These are phyloP conservation scores for Neurospora sp. DNA, from an alignment of 495 filamentous ascomycete species.

Conservation along the genomic window DNA sequence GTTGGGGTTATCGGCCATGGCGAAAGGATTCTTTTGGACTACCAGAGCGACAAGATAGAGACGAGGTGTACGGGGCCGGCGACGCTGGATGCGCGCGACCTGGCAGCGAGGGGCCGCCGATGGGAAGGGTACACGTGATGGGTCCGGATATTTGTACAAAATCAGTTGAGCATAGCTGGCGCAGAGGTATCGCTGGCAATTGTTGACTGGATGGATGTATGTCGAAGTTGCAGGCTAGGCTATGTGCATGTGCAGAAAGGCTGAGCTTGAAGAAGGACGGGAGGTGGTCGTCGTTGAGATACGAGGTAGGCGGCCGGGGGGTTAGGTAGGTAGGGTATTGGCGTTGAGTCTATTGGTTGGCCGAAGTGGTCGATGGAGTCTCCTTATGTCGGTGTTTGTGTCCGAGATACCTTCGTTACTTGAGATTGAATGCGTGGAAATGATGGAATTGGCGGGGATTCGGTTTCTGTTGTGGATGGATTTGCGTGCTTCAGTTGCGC, in stretches of 20 bases:
- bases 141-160: neutral
- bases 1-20: slow-evolving; percentile 10
- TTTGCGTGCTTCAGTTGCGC: neutral
- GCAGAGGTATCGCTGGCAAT: neutral
- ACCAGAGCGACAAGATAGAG: neutral
- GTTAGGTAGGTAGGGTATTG: neutral
- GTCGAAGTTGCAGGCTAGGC: neutral
- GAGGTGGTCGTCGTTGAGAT: neutral
- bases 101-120: neutral
- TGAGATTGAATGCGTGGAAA: neutral
- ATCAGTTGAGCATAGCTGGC: neutral
- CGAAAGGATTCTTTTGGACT: neutral
- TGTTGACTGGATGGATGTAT: neutral
- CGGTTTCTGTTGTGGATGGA: neutral
- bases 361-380: neutral
- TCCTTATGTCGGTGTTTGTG: neutral
- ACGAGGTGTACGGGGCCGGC: neutral
- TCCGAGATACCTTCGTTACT: neutral
- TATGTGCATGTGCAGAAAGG: neutral
- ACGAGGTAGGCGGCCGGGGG: neutral
- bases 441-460: neutral
- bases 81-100: neutral
- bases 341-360: neutral
- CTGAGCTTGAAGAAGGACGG: neutral
- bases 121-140: neutral